Base-by-base conservation (phyloP, 176 grass and related monocot genomes). In the Puya raimondii region DNA sequence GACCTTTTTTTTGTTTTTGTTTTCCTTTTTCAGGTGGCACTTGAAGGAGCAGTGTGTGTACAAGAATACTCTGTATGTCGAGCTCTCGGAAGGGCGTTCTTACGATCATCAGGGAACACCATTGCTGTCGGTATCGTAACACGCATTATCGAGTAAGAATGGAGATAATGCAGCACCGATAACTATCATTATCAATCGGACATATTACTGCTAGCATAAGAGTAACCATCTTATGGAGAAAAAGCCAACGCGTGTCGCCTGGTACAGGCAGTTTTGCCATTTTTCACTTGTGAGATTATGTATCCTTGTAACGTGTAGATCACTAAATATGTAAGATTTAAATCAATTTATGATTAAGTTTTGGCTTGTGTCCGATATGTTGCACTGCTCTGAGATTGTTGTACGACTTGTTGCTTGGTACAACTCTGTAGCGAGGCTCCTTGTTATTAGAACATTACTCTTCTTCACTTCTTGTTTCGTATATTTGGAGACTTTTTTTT, bases 51-150 rank as follows among this genome's bases (percentile, higher is more conserved):
- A 49, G 84, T 97, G 14, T 97, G 93, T 61, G 86, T 87, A 21
- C 81, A 92, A 69, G 86, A 97, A 72, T 97, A 87, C 77, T 87
- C 84, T 4, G 90, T 85, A 91, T 80, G 84, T 70, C 70, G 79
- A 65, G 79, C 89, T 64, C 86, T 97, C 67, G 93, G 93, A 51
- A 90, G 89, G 71, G 84, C 74, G 48, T 97, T 90, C 65, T 82
- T 97, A 27, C 78, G 93, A 65, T 67, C 93, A 4, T 83, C 70
- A 47, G 93, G 93, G 61, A 87, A 71, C 54, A 97, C 93, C 1
- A 76, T 97, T 1, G 93, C 93, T 50, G 86, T 92, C 21, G 93
- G 93, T 12, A 80, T 97, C 0, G 84, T 97, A 50, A 85, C 53
- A 10, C 63, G 63, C 64, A 64, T 97, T 66, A 56, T 90, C 16